Evolutionary conservation across 2,329 filamentous ascomycete genomes (phyloP).

Genomic region (Colletotrichum aenigma): DNA sequence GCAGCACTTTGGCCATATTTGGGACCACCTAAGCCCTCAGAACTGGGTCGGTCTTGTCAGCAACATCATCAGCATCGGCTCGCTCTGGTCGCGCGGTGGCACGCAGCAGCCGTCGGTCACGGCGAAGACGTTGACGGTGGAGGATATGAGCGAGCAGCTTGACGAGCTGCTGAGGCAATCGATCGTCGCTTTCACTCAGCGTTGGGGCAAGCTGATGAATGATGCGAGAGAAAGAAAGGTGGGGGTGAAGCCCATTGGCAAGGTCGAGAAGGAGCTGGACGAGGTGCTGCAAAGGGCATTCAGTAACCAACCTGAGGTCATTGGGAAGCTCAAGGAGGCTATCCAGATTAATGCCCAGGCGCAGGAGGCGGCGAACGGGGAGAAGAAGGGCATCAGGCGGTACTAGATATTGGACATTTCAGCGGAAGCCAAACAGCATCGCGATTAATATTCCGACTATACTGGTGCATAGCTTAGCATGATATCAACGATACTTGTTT

Average conservation of each 20-base stretch:
- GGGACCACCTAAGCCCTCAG: conserved; percentile 64
- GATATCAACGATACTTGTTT: background rate
- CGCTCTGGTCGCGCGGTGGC: conserved; percentile 46
- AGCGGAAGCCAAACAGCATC: background rate
- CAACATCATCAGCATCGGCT: conserved; percentile 56
- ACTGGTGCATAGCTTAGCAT: background rate
- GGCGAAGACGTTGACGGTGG: conserved; percentile 38
- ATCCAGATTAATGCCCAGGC: conserved; percentile 61
- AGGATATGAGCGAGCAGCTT: conserved; percentile 69
- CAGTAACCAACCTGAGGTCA: conserved; percentile 62
- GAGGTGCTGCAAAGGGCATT: conserved; percentile 62
- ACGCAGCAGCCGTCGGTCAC: conserved; percentile 28
- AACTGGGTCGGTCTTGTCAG: conserved; percentile 65
- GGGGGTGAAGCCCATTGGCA: conserved; percentile 53
- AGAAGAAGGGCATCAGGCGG: conserved; percentile 30
- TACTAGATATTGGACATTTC: background rate
- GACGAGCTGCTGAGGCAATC: conserved; percentile 66
- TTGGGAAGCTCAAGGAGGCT: conserved; percentile 64
- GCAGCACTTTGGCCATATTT: conserved; percentile 69
- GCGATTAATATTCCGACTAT: background rate
- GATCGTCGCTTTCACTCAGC: conserved; percentile 67
- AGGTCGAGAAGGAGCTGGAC: conserved; percentile 62
- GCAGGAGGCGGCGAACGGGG: conserved; percentile 47
- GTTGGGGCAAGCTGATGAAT: conserved; percentile 58
- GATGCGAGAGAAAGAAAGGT: conserved; percentile 52